Conservation (phyloP, 495 filamentous ascomycete genomes). For the Filosporella fistucella region DNA sequence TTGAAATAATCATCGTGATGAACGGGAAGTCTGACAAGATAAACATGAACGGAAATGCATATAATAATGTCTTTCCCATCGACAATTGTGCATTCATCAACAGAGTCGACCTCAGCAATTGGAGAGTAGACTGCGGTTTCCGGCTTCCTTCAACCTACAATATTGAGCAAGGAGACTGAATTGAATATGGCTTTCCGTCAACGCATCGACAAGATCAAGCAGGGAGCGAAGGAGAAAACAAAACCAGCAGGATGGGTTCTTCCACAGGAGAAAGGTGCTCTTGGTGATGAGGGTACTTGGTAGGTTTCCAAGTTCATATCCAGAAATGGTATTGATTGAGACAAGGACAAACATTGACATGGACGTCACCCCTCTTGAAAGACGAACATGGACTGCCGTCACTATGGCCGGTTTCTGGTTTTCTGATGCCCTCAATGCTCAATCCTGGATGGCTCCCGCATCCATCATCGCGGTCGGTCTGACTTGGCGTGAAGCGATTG, state of each 20-base stretch:
- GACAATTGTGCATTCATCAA: not conserved
- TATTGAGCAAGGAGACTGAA: not conserved
- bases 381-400: slow-evolving; percentile 37
- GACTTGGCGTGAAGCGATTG: slow-evolving; percentile 42
- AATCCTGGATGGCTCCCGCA: slow-evolving; percentile 35
- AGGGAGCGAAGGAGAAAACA: slow-evolving; percentile 27
- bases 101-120: slow-evolving; percentile 1
- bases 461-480: slow-evolving; percentile 45
- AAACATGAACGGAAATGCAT: slow-evolving; percentile 11
- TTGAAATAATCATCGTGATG: not conserved
- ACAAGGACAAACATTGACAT: slow-evolving; percentile 38
- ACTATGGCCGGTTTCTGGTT: slow-evolving; percentile 46
- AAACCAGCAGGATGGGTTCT: slow-evolving; percentile 35
- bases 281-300: slow-evolving; percentile 32
- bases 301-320: slow-evolving; percentile 2
- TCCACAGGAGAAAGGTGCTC: slow-evolving; percentile 28
- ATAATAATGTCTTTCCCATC: slow-evolving; percentile 13
- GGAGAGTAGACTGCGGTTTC: not conserved
- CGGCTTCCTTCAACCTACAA: not conserved
- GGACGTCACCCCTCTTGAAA: slow-evolving; percentile 39
- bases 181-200: slow-evolving; percentile 17
- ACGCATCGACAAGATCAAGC: slow-evolving; percentile 24
- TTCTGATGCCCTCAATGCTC: slow-evolving; percentile 39
- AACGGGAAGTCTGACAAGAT: not conserved
- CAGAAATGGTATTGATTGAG: not conserved